These are phyloP conservation scores for Globisporangium parvum DNA, from an alignment of 352 stramenopile species.

Conservation along the genomic window DNA sequence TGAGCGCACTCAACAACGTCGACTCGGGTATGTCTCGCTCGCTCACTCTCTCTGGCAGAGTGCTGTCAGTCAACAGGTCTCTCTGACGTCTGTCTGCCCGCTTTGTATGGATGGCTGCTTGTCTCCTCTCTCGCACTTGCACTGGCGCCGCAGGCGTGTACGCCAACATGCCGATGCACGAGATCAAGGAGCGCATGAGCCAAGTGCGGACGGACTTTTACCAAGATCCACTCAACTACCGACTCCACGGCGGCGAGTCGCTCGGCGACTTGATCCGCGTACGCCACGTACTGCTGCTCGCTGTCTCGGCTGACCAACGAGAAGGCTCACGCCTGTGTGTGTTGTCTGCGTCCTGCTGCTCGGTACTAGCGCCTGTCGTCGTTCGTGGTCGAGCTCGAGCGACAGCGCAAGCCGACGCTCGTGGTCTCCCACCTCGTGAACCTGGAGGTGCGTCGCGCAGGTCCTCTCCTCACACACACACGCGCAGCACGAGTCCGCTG, in stretches of 20 bases:
- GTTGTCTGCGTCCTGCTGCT: conserved; percentile 1
- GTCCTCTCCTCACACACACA: background rate
- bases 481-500: background rate
- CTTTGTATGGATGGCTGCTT: background rate
- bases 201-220: conserved; percentile 33
- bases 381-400: conserved; percentile 41
- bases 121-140: background rate
- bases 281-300: conserved; percentile 1
- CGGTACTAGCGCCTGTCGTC: conserved; percentile 29
- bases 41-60: too few species aligned
- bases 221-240: conserved; percentile 42
- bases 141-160: conserved; percentile 21
- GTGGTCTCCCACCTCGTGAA: conserved; percentile 38
- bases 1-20: conserved; percentile 38
- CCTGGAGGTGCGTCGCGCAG: conserved; percentile 20
- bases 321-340: background rate
- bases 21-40: conserved; percentile 20
- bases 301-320: background rate
- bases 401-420: conserved; percentile 33
- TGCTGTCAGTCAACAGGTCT: too few species aligned
- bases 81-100: too few species aligned
- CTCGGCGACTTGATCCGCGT: conserved; percentile 40
- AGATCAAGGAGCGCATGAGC: conserved; percentile 30
- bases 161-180: conserved; percentile 30
- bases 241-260: conserved; percentile 37